Conservation (phyloP, 169 alveolate genomes). For the Babesia caballi region DNA sequence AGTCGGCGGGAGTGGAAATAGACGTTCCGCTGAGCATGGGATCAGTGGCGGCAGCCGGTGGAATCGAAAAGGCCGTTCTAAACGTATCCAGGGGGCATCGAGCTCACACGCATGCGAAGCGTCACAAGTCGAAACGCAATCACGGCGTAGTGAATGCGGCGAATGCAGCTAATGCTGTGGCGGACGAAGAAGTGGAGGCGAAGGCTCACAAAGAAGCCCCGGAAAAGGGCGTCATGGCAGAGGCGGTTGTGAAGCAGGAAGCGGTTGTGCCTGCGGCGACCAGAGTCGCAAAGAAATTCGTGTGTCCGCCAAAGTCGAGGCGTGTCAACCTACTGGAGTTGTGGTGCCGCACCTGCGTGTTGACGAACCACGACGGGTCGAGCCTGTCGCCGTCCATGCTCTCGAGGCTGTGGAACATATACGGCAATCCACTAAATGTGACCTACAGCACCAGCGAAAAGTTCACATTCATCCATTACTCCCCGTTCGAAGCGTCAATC, state of each 20-base stretch:
- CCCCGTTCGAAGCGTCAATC: conserved; percentile 19
- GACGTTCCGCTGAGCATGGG: too few species aligned
- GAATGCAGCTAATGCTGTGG: too few species aligned
- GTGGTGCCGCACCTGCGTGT: conserved; percentile 36
- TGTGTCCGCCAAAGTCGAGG: neutral
- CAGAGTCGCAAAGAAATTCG: neutral
- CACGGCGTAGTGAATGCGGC: too few species aligned
- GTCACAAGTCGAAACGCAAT: too few species aligned
- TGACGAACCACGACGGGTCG: conserved; percentile 38
- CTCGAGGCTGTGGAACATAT: conserved; percentile 38
- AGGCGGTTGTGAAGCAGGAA: neutral
- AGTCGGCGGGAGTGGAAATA: neutral
- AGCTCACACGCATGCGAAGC: too few species aligned
- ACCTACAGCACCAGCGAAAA: conserved; percentile 9
- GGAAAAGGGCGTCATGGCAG: too few species aligned
- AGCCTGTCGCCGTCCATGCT: conserved; percentile 37
- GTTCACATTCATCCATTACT: conserved; percentile 31
- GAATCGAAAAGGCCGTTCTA: too few species aligned
- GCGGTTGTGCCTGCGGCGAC: neutral
- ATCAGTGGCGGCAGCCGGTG: too few species aligned
- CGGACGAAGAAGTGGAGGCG: neutral
- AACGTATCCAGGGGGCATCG: too few species aligned
- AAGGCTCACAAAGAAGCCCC: neutral
- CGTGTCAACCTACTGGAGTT: conserved; percentile 4
- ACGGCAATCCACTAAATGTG: conserved; percentile 43